Percentiles rank a stretch among this genome's conserved stretches.
phyloP scores from a whole-genome alignment of 2,329 filamentous ascomycete species.

The Ceratocystiopsis minuta region DNA sequence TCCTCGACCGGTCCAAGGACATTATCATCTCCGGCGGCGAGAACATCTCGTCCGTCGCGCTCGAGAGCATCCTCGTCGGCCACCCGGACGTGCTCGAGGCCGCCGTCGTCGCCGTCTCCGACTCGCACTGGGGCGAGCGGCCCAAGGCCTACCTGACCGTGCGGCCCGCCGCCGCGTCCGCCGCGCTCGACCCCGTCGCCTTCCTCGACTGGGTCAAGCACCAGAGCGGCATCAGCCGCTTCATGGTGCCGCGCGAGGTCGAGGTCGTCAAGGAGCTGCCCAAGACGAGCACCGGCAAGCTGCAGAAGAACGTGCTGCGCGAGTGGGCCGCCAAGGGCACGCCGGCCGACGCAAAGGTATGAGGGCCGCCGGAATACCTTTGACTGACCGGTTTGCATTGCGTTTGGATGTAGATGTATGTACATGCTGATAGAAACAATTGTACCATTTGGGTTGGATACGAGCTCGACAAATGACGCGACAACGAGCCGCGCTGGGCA shows the following conservation, averaged over 20 bases:
- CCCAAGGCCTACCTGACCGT: constrained; percentile 86
- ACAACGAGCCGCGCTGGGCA: no score
- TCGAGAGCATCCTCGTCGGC: constrained; percentile 75
- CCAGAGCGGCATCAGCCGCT: constrained; percentile 65
- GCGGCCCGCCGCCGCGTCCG: constrained; percentile 26
- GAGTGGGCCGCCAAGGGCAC: constrained; percentile 46
- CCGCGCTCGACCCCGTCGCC: constrained; percentile 37
- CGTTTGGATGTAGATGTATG: background rate
- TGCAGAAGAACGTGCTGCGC: constrained; percentile 83
- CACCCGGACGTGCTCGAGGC: constrained; percentile 84
- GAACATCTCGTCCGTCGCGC: constrained; percentile 86
- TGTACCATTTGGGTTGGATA: background rate
- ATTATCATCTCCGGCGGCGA: constrained; percentile 98
- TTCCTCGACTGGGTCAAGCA: constrained; percentile 77
- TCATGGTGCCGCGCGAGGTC: constrained; percentile 63
- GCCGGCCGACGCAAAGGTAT: background rate
- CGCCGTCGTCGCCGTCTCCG: constrained; percentile 72
- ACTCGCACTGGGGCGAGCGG: constrained; percentile 88
- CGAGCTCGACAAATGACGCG: no score
- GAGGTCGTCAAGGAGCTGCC: constrained; percentile 77
- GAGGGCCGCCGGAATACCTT: background rate
- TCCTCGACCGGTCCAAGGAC: constrained; percentile 86
- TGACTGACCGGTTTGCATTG: no score
- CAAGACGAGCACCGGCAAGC: constrained; percentile 93
- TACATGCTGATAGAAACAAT: background rate